Percentiles rank a stretch among this genome's conserved stretches.
These are phyloP conservation scores for Aphanomyces astaci DNA, from an alignment of 352 stramenopile genomes.

Conservation along the genomic window DNA sequence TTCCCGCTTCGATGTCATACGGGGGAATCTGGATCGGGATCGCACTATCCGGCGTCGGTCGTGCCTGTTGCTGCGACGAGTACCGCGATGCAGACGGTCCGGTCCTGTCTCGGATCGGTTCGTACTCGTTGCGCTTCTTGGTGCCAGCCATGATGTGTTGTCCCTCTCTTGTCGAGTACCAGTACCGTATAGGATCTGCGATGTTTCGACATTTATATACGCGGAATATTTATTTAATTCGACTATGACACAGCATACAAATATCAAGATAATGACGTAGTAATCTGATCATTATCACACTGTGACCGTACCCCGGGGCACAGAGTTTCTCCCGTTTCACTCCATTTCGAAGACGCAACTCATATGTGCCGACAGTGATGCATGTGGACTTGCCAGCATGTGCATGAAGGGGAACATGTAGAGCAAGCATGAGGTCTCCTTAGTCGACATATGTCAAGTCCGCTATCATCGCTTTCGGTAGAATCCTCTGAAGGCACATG, in stretches of 20 bases:
- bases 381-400: no score
- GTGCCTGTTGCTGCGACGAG: not conserved
- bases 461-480: no score
- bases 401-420: no score
- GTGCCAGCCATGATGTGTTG: conserved; percentile 2
- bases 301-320: not conserved
- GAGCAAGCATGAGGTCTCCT: no score
- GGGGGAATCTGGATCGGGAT: conserved; percentile 12
- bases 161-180: not conserved
- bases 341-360: not conserved
- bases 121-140: conserved; percentile 22
- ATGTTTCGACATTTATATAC: no score
- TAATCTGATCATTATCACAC: not conserved
- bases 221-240: not conserved
- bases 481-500: no score
- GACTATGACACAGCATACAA: not conserved
- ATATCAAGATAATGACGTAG: not conserved
- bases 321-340: not conserved
- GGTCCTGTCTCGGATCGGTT: conserved; percentile 18
- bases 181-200: no score
- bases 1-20: conserved; percentile 22
- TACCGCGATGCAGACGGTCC: not conserved
- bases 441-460: no score
- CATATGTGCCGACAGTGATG: no score
- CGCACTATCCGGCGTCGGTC: not conserved